Conservation (phyloP, 164 flowering plant genomes). For the Hamamelis virginiana region DNA sequence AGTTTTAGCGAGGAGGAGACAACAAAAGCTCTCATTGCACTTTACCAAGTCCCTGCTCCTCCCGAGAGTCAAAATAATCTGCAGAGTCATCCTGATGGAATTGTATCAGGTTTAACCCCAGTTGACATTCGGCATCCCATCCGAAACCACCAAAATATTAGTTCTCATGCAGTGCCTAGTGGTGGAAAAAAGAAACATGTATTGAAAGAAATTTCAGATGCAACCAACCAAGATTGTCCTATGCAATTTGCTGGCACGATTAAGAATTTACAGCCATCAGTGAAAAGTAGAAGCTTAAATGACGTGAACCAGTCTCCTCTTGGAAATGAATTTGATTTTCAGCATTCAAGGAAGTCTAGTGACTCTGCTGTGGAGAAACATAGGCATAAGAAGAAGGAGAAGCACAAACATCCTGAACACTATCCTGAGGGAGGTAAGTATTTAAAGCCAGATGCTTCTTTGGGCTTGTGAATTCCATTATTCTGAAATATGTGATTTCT, state of each 20-base stretch:
- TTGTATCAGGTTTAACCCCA: constrained; percentile 22
- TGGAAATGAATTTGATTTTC: constrained; percentile 26
- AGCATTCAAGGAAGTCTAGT: constrained; percentile 32
- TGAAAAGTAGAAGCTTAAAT: constrained; percentile 44
- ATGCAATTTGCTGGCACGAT: constrained; percentile 27
- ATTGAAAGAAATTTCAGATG: constrained; percentile 35
- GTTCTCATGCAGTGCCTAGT: constrained; percentile 19
- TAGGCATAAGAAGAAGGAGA: constrained; percentile 36
- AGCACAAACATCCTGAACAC: constrained; percentile 32
- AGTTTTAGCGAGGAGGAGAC: constrained; percentile 73
- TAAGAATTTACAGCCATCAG: constrained; percentile 39
- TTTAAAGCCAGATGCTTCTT: constrained; percentile 12
- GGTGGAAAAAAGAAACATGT: constrained; percentile 51
- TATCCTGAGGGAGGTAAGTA: constrained; percentile 53
- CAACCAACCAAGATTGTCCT: constrained; percentile 24
- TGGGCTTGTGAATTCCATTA: background rate
- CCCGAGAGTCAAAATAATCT: constrained; percentile 38
- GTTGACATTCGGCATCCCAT: constrained; percentile 29
- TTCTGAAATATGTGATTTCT: constrained; percentile 3
- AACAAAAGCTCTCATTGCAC: constrained; percentile 57
- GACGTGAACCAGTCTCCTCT: constrained; percentile 37
- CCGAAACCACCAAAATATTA: constrained; percentile 26
- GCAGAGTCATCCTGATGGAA: constrained; percentile 30
- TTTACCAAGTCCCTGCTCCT: constrained; percentile 39
- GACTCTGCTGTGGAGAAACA: constrained; percentile 35